Base-by-base conservation (phyloP, 352 stramenopile species). In the Blastocystis sp. region DNA sequence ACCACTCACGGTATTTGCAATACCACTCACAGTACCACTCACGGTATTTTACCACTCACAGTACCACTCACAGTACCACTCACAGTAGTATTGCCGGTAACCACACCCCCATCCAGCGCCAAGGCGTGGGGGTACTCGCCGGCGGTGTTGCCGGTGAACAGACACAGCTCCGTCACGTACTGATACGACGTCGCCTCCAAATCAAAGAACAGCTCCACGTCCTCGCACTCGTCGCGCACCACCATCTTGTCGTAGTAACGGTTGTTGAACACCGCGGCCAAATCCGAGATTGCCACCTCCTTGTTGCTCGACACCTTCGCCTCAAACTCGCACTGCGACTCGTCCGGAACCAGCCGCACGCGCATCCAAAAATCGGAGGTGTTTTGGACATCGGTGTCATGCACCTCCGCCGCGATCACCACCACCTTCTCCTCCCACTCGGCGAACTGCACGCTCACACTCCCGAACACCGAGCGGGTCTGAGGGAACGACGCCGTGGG, bases 171-270 rank as follows among this genome's bases (percentile, higher is more conserved):
- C 19, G 71, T 65, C n/a, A 81, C 43, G 60, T 81, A 81, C 28
- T 81, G n/a, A 38, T 81, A 81, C 48, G 17, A 14, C 14, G 21
- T 53, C 34, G 64, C 40, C 28, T 81, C 1, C 48, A 7, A 53
- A 41, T 81, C 71, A 23, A 81, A 53, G 0, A 38, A 2, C n/a
- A 81, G 28, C 21, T 43, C 4, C 48, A 66, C 53, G 21, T 56
- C 48, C 4, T 64, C 71, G 43, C 64, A 71, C 21, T 38, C 48
- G 17, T 38, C 64, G 48, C 48, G 34, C 34, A 71, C 43, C 14
- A 71, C 64, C 64, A 71, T 71, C 23, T 71, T 71, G 28, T 81
- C 45, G 71, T 81, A 81, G 28, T 81, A 81, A 45, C 41, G 17
- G 23, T 53, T 53, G 43, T 81, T 53, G n/a, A 41, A 43, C 41